Percentiles rank a stretch among this genome's conserved stretches.
Evolutionary conservation across 768 basidiomycete species (phyloP).

Genomic region (Amanita fuliginea): DNA sequence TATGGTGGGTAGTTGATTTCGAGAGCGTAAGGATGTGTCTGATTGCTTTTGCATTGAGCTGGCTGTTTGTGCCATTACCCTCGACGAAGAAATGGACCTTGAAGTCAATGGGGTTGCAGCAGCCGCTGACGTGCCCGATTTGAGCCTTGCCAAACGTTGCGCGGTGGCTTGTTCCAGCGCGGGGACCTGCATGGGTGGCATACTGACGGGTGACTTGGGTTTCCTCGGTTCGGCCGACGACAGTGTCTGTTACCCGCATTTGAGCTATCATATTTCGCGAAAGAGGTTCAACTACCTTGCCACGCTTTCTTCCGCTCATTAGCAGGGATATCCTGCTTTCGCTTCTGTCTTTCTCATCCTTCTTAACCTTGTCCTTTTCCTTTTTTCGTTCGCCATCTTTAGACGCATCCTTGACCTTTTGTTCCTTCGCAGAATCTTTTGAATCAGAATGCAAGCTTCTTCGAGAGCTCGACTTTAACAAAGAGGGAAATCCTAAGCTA

Average conservation of each 20-base stretch:
- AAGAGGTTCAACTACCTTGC: conserved; percentile 51
- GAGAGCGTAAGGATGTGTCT: conserved; percentile 66
- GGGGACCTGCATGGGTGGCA: conserved; percentile 88
- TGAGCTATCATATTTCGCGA: conserved; percentile 8
- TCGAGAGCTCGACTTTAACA: conserved; percentile 79
- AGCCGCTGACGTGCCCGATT: conserved; percentile 37
- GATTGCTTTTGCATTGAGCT: conserved; percentile 86
- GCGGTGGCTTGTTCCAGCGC: conserved; percentile 75
- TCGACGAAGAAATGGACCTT: conserved; percentile 42
- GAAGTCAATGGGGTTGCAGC: conserved; percentile 23
- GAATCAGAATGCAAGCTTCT: conserved; percentile 66
- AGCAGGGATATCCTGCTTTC: conserved; percentile 83
- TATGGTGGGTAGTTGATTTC: conserved; percentile 78
- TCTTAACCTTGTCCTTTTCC: conserved; percentile 45
- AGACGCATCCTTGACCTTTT: conserved; percentile 29
- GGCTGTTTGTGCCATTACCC: conserved; percentile 70
- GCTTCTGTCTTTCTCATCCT: conserved; percentile 81
- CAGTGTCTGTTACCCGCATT: conserved; percentile 45
- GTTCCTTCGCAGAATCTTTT: conserved; percentile 42
- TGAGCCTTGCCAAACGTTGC: conserved; percentile 76
- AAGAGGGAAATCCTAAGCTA: conserved; percentile 68
- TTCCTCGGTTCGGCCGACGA: conserved; percentile 79
- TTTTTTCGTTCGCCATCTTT: conserved; percentile 30
- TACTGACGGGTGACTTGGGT: conserved; percentile 49
- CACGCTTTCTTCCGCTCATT: conserved; percentile 73